Percentiles rank a stretch among this genome's conserved stretches.
Evolutionary conservation across 495 filamentous ascomycete species (phyloP).

Genomic region (Hamigera avellanea): DNA sequence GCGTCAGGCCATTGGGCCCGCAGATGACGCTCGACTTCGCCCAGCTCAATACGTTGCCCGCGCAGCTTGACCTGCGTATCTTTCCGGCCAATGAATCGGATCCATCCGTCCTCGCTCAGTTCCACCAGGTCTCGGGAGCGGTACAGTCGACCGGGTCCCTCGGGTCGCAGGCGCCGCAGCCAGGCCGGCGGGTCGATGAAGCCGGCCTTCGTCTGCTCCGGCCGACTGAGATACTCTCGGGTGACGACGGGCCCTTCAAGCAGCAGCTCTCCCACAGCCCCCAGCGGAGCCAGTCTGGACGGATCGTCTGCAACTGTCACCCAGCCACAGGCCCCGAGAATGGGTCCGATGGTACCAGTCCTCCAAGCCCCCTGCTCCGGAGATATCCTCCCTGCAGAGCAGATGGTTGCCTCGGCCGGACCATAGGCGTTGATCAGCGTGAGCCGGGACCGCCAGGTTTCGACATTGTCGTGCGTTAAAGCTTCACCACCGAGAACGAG

Average conservation of each 20-base stretch:
- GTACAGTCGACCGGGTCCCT: background rate
- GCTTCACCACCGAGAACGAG: conserved; percentile 43
- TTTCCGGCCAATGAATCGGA: background rate
- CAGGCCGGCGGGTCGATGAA: background rate
- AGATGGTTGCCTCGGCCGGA: conserved; percentile 18
- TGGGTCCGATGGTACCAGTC: conserved; percentile 17
- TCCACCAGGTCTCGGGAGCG: background rate
- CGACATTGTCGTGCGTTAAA: conserved; percentile 15
- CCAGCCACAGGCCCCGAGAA: conserved; percentile 31
- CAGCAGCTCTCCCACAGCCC: conserved; percentile 40
- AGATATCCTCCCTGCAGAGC: too few species aligned
- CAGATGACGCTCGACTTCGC: conserved; percentile 18
- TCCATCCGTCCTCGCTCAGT: background rate
- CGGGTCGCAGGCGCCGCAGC: background rate
- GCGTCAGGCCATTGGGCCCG: too few species aligned
- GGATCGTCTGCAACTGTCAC: conserved; percentile 36
- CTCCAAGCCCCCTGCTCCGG: too few species aligned
- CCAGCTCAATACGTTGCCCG: conserved; percentile 24
- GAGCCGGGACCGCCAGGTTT: conserved; percentile 8
- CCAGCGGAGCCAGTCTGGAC: conserved; percentile 34
- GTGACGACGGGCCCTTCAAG: conserved; percentile 44
- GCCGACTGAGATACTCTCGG: conserved; percentile 38
- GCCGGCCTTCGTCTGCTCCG: conserved; percentile 27
- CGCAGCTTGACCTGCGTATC: conserved; percentile 13
- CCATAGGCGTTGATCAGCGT: conserved; percentile 9